Evolutionary conservation across 2,329 filamentous ascomycete genomes (phyloP), one percentile per base, ranked within the genome.

Genomic region (Alternaria metachromatica): DNA sequence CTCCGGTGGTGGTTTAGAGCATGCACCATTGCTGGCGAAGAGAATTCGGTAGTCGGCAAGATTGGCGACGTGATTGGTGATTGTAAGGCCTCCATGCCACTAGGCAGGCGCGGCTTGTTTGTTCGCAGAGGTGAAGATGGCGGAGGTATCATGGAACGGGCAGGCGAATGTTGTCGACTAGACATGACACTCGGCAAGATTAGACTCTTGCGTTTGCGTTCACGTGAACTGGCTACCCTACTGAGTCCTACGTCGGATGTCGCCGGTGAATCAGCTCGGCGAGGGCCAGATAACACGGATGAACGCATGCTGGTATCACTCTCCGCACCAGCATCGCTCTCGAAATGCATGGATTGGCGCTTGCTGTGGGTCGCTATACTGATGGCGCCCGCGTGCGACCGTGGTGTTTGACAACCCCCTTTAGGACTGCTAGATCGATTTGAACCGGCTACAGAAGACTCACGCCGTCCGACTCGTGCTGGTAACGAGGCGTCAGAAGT

Each of bases 1-100:
- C 96, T 88, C 63, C 96, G 89, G 77, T 97, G 94, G 72, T 94
- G 92, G 58, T 87, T 85, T 57, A 86, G 83, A 45, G 86, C 80
- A 58, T 82, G 80, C 10, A 79, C 76, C 59, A 91, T 83, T 43
- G 89, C 85, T 13, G 92, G 92, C 6, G 93, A 94, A 60, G 88
- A 89, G 70, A 96, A 92, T 69, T 98, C 95, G 72, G 91, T 92
- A 12, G 89, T 88, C 1, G 92, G 89, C 33, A 97, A 87, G 79
- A 97, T 91, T 1, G 96, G 96, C 1, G 96, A 99, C 2, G 92
- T 91, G 68, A 97, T 91, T 0, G 96, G 96, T 5, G 96, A 98
- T 12, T 89, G 88, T 43, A 96, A 77, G 21, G 86, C 87, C 48
- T 94, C 92, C 5, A 88, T 68, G 33, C 82, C 84, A 65, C 85